Conservation (phyloP, 2,329 filamentous ascomycete genomes). For the Teratosphaeria nubilosa region DNA sequence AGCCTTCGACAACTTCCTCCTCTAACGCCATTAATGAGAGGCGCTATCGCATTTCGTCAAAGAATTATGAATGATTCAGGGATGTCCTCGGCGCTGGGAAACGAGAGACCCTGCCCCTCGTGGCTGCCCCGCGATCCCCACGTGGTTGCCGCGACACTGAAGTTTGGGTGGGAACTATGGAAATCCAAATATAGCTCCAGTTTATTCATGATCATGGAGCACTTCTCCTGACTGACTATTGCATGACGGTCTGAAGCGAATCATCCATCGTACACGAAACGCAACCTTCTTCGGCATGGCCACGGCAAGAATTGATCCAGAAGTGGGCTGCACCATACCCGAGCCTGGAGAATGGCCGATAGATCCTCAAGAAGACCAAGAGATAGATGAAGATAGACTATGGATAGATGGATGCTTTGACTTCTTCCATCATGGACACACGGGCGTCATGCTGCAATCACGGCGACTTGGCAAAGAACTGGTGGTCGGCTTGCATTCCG, state of each 20-base stretch:
- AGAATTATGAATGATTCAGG: no score
- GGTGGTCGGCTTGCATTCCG: conserved; percentile 86
- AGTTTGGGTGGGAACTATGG: neutral
- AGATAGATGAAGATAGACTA: conserved; percentile 59
- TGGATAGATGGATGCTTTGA: conserved; percentile 99
- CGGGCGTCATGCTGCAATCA: conserved; percentile 92
- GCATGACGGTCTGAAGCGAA: no score
- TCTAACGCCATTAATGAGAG: no score
- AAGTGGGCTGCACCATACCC: conserved; percentile 36
- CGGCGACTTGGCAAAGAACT: conserved; percentile 82
- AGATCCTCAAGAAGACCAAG: conserved; percentile 50
- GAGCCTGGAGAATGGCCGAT: conserved; percentile 52
- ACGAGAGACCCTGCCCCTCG: neutral
- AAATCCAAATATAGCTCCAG: neutral
- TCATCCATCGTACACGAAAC: neutral
- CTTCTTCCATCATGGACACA: conserved; percentile 97
- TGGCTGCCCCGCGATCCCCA: neutral
- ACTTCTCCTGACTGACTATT: no score
- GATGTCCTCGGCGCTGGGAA: no score
- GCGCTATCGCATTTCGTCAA: no score
- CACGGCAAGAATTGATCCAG: conserved; percentile 21
- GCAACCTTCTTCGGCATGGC: conserved; percentile 2
- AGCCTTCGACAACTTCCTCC: no score
- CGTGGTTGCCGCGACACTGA: neutral
- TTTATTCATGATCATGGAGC: no score